Percentiles rank a stretch among this genome's conserved stretches.
phyloP scores from a whole-genome alignment of 1,284 basidiomycete genomes.

The Naganishia liquefaciens region DNA sequence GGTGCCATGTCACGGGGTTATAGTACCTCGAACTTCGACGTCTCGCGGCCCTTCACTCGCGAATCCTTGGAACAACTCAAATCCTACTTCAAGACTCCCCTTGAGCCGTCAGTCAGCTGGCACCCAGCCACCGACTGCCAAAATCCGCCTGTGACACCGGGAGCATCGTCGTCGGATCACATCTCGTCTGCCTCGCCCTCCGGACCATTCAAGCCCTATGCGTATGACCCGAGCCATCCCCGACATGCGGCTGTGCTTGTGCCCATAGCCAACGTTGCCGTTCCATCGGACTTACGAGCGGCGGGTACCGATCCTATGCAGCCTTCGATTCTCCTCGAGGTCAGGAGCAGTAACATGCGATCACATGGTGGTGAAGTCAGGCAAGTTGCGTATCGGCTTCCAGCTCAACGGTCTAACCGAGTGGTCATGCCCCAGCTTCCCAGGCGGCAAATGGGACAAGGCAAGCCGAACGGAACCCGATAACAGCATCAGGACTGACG shows the following conservation, averaged over 20 bases:
- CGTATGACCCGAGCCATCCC: conserved; percentile 17
- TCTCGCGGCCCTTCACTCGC: conserved; percentile 10
- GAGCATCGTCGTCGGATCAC: neutral
- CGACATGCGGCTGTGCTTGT: conserved; percentile 66
- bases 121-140: conserved; percentile 3
- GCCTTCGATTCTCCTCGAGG: conserved; percentile 69
- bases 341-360: conserved; percentile 64
- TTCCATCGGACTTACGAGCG: neutral
- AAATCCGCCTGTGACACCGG: conserved; percentile 7
- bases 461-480: conserved; percentile 49
- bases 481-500: neutral
- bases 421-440: conserved; percentile 67
- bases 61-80: conserved; percentile 4
- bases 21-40: neutral
- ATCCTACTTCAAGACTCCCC: neutral
- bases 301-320: conserved; percentile 48
- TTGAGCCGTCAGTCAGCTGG: conserved; percentile 19
- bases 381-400: conserved; percentile 52
- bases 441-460: conserved; percentile 70
- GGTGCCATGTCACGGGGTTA: neutral
- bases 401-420: neutral
- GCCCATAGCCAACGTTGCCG: conserved; percentile 67
- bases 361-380: conserved; percentile 78
- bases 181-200: neutral
- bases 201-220: conserved; percentile 1